phyloP scores from a whole-genome alignment of 192 early-diverging fungal species.

The Coemansia sp. region DNA sequence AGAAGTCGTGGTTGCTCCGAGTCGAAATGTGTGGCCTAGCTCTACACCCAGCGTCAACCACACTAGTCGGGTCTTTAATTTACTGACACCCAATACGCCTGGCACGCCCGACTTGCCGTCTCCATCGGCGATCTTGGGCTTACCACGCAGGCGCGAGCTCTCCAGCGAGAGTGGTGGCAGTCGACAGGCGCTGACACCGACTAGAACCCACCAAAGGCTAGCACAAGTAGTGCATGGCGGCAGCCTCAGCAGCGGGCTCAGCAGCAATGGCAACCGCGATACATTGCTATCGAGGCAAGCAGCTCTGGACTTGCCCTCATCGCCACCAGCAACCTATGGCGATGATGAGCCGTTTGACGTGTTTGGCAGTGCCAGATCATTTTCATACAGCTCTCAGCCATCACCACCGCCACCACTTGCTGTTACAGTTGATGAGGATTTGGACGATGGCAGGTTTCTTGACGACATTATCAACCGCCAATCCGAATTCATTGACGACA shows the following conservation, averaged over 20 bases:
- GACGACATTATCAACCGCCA: constrained; percentile 14
- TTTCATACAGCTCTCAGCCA: not conserved
- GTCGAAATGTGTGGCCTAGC: constrained; percentile 5
- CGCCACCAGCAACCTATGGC: constrained; percentile 19
- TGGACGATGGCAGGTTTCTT: constrained; percentile 16
- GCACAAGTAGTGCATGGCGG: not conserved
- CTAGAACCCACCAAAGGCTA: constrained; percentile 1
- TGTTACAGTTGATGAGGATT: not conserved
- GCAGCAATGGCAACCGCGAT: not conserved
- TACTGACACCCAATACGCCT: constrained; percentile 17
- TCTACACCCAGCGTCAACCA: constrained; percentile 8
- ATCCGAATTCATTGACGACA: not conserved
- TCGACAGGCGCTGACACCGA: not conserved
- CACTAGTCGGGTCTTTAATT: not conserved
- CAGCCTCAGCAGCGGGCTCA: not conserved
- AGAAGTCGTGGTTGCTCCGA: not conserved
- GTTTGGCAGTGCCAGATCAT: not conserved
- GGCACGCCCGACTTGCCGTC: constrained; percentile 47
- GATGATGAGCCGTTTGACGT: constrained; percentile 7
- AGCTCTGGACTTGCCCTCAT: constrained; percentile 45
- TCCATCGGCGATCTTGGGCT: constrained; percentile 28
- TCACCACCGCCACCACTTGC: not conserved
- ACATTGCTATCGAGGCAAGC: constrained; percentile 11
- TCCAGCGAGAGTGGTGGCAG: constrained; percentile 6
- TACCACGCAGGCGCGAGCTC: constrained; percentile 2